These are phyloP conservation scores for Neurospora sp. DNA, from an alignment of 495 filamentous ascomycete species.

Conservation along the genomic window DNA sequence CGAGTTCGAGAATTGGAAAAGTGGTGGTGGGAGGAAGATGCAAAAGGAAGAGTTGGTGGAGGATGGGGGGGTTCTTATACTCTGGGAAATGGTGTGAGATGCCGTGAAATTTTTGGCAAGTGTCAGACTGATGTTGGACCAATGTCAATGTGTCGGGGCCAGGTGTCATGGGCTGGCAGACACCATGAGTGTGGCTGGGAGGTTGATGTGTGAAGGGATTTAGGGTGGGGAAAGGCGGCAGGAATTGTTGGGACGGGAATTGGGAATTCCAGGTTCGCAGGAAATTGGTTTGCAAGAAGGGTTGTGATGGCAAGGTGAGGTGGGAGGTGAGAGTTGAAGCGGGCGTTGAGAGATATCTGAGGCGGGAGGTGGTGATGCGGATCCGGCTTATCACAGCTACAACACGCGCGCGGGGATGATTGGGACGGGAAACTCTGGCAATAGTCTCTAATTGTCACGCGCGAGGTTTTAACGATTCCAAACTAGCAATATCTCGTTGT, in stretches of 20 bases:
- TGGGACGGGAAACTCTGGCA: not conserved
- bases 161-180: not conserved
- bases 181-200: not conserved
- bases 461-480: fast-evolving
- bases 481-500: not conserved
- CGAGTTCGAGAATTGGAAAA: not conserved
- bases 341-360: not conserved
- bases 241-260: not conserved
- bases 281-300: not conserved
- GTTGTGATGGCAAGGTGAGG: not conserved
- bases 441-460: not conserved
- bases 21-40: not conserved
- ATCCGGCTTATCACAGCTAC: not conserved
- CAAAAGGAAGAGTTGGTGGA: not conserved
- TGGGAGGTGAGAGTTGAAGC: not conserved
- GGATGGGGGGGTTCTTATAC: not conserved
- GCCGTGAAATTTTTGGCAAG: not conserved
- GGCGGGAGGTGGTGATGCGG: not conserved
- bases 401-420: not conserved
- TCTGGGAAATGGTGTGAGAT: not conserved
- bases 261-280: not conserved
- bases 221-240: not conserved
- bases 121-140: not conserved
- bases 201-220: not conserved
- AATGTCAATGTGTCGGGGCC: not conserved